These are phyloP conservation scores for Chrysosporium queenslandicum DNA, from an alignment of 2,329 filamentous ascomycete genomes.

Conservation along the genomic window DNA sequence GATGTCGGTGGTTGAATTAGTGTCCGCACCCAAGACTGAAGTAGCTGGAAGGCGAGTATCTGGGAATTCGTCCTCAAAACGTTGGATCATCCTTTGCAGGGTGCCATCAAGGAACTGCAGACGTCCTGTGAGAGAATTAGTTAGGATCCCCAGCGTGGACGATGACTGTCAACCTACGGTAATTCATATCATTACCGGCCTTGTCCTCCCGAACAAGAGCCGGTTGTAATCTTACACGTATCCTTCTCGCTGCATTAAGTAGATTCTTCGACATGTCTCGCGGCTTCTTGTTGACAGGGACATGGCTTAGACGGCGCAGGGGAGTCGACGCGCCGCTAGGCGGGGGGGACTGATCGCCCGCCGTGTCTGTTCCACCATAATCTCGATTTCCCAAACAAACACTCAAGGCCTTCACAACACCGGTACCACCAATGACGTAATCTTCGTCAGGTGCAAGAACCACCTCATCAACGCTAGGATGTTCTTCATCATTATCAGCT, in stretches of 20 bases:
- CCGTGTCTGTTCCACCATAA: constrained; percentile 30
- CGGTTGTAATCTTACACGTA: constrained; percentile 70
- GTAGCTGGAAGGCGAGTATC: constrained; percentile 55
- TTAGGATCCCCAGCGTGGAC: background rate
- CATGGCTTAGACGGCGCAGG: constrained; percentile 41
- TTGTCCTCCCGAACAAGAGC: constrained; percentile 66
- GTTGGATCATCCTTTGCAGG: constrained; percentile 79
- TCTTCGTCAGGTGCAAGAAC: constrained; percentile 75
- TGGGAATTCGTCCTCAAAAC: constrained; percentile 93
- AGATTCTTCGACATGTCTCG: constrained; percentile 92
- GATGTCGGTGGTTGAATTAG: constrained; percentile 22
- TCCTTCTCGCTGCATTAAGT: constrained; percentile 78
- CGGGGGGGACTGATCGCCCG: constrained; percentile 33
- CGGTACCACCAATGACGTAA: constrained; percentile 91
- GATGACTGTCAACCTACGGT: constrained; percentile 50
- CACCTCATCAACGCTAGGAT: constrained; percentile 47
- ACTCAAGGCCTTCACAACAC: constrained; percentile 84
- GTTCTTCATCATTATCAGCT: constrained; percentile 39
- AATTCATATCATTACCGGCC: constrained; percentile 61
- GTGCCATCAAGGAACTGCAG: constrained; percentile 82
- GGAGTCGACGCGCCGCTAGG: constrained; percentile 47
- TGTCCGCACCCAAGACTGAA: constrained; percentile 20
- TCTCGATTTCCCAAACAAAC: constrained; percentile 79
- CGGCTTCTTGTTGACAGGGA: constrained; percentile 53
- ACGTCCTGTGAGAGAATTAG: constrained; percentile 45